Percentiles rank a stretch among this genome's conserved stretches.
phyloP scores from a whole-genome alignment of 345 rosid species.

The Eutrema yunnanense region DNA sequence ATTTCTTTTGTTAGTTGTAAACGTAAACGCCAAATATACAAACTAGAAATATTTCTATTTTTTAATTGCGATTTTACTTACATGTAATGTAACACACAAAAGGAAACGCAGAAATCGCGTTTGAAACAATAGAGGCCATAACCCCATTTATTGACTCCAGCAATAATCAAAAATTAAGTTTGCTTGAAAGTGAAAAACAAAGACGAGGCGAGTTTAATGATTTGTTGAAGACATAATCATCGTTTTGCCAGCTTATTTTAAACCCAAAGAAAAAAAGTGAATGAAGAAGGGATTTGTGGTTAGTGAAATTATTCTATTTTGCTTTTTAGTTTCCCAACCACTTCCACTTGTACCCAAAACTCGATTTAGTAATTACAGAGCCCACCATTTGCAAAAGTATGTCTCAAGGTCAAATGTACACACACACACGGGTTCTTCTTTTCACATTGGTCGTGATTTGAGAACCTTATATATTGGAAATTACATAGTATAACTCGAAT shows the following conservation, averaged over 20 bases:
- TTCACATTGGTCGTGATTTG: slow-evolving; percentile 23
- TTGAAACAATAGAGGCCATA: too few relatives aligned
- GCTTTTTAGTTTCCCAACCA: slow-evolving; percentile 28
- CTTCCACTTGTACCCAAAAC: slow-evolving; percentile 28
- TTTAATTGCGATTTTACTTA: too few relatives aligned
- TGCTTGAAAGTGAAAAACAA: not conserved
- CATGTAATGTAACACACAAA: too few relatives aligned
- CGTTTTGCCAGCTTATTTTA: slow-evolving; percentile 5
- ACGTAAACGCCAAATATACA: too few relatives aligned
- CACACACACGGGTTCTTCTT: slow-evolving; percentile 23
- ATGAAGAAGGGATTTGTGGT: not conserved
- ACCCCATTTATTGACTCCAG: slow-evolving; percentile 7
- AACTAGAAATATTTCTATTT: too few relatives aligned
- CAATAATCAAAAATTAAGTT: slow-evolving; percentile 1
- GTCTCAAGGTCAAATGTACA: slow-evolving; percentile 25
- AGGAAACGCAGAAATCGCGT: too few relatives aligned
- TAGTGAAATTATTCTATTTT: slow-evolving; percentile 6
- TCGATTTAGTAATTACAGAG: slow-evolving; percentile 20
- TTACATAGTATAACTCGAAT: not conserved
- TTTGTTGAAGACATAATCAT: slow-evolving; percentile 23
- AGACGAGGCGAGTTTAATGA: not conserved
- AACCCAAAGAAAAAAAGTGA: not conserved
- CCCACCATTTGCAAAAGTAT: slow-evolving; percentile 20
- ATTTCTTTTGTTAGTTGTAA: too few relatives aligned
- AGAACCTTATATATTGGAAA: slow-evolving; percentile 3